Conservation (phyloP, 75 land plant species). For the Pinus albicaulis region DNA sequence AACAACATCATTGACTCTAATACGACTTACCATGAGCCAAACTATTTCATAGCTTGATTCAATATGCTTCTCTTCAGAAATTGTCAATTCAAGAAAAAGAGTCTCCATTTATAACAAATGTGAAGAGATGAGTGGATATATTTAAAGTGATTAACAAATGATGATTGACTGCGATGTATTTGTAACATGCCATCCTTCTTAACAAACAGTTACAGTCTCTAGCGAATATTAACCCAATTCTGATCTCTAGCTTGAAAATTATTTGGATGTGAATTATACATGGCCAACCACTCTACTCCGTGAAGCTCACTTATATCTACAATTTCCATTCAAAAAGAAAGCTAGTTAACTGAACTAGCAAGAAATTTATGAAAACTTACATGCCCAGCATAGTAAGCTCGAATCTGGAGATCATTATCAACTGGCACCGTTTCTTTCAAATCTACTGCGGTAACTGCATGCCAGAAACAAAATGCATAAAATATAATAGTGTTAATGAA, state of each 20-base stretch:
- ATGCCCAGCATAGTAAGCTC: conserved; percentile 99
- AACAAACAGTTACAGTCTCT: too few species aligned
- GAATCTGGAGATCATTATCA: conserved; percentile 84
- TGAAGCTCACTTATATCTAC: neutral
- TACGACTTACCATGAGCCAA: too few species aligned
- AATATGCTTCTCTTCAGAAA: too few species aligned
- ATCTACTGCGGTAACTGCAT: conserved; percentile 87
- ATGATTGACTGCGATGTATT: too few species aligned
- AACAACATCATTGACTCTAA: too few species aligned
- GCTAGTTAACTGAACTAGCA: neutral
- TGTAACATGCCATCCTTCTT: too few species aligned
- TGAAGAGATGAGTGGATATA: too few species aligned
- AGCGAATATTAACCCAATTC: neutral
- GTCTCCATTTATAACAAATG: too few species aligned
- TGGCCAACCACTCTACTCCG: neutral
- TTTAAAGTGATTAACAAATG: too few species aligned
- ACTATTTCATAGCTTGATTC: too few species aligned
- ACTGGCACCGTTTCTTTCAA: conserved; percentile 85
- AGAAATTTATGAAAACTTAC: conserved; percentile 35
- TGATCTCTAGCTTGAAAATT: neutral
- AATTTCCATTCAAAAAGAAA: neutral
- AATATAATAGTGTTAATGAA: neutral
- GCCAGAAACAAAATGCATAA: conserved; percentile 3
- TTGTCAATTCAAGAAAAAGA: too few species aligned
- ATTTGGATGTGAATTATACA: neutral